Percentiles rank a stretch among this genome's conserved stretches.
phyloP scores from a whole-genome alignment of 768 basidiomycete genomes.

The Russula compacta region DNA sequence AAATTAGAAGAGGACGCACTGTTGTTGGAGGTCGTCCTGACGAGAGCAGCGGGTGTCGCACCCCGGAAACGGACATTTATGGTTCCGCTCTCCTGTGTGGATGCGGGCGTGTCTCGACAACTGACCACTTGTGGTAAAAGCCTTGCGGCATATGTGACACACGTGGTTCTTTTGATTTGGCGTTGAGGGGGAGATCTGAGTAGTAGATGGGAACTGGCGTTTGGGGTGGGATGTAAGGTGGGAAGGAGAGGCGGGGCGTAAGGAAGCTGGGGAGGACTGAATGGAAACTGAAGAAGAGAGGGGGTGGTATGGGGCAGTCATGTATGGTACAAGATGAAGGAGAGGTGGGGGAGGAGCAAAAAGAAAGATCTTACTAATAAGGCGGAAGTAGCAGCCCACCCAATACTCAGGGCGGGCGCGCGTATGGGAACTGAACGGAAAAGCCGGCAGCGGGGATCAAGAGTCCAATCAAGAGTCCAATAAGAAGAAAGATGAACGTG shows the following conservation, averaged over 20 bases:
- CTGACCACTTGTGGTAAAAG: constrained; percentile 85
- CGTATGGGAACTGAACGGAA: no score
- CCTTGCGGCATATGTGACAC: constrained; percentile 63
- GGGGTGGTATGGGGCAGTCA: constrained; percentile 6
- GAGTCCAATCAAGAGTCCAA: no score
- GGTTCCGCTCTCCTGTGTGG: constrained; percentile 87
- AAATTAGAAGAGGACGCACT: constrained; percentile 35
- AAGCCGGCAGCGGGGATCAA: no score
- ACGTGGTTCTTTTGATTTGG: constrained; percentile 36
- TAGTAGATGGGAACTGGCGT: background rate
- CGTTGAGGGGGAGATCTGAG: background rate
- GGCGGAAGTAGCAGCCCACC: no score
- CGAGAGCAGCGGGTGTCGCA: constrained; percentile 86
- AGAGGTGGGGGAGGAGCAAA: background rate
- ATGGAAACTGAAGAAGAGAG: constrained; percentile 8
- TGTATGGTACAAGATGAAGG: background rate
- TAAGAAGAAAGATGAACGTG: no score
- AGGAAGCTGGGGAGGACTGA: constrained; percentile 1
- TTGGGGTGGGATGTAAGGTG: background rate
- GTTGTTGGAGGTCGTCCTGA: constrained; percentile 76
- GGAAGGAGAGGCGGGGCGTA: background rate
- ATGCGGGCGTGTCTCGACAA: constrained; percentile 81
- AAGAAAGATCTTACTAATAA: no score
- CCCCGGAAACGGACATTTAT: constrained; percentile 91
- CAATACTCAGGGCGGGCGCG: no score